Conservation (phyloP, 2,329 filamentous ascomycete genomes). For the Botrytis medusae region DNA sequence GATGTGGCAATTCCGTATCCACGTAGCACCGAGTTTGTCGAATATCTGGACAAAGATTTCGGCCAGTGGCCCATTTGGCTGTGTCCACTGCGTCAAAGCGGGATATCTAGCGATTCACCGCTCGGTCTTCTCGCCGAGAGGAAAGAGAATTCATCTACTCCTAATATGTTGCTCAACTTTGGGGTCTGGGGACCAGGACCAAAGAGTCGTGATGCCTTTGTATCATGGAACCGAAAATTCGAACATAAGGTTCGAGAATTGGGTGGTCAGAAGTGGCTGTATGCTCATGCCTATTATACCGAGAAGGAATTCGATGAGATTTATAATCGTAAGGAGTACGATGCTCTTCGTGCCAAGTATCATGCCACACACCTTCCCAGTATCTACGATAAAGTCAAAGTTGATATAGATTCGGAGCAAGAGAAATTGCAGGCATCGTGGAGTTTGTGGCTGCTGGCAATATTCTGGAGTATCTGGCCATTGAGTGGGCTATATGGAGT, state of each 20-base stretch:
- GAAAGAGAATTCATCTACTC: conserved; percentile 38
- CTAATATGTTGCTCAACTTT: conserved; percentile 57
- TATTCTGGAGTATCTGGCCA: conserved; percentile 39
- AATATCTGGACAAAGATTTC: conserved; percentile 47
- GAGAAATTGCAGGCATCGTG: conserved; percentile 12
- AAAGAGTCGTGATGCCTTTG: conserved; percentile 53
- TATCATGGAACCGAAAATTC: conserved; percentile 66
- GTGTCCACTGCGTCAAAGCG: conserved; percentile 48
- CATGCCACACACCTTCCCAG: conserved; percentile 62
- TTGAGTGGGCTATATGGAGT: conserved; percentile 38
- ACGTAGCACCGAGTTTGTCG: conserved; percentile 50
- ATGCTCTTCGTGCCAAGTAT: conserved; percentile 62
- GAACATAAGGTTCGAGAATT: conserved; percentile 68
- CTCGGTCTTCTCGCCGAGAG: conserved; percentile 21
- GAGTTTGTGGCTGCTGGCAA: conserved; percentile 17
- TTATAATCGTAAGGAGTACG: conserved; percentile 60
- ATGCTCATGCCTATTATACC: conserved; percentile 80
- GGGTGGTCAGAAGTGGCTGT: conserved; percentile 81
- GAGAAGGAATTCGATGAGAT: conserved; percentile 66
- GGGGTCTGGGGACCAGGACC: conserved; percentile 81
- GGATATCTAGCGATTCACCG: conserved; percentile 28
- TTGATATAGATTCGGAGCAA: conserved; percentile 46
- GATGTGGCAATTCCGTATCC: conserved; percentile 58
- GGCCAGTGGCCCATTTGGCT: conserved; percentile 50
- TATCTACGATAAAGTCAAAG: conserved; percentile 69